A percentile compares a stretch with the other conserved stretches of the same genome.
Conservation (phyloP, 1,284 basidiomycete species). For the Porogramme epimiltina region DNA sequence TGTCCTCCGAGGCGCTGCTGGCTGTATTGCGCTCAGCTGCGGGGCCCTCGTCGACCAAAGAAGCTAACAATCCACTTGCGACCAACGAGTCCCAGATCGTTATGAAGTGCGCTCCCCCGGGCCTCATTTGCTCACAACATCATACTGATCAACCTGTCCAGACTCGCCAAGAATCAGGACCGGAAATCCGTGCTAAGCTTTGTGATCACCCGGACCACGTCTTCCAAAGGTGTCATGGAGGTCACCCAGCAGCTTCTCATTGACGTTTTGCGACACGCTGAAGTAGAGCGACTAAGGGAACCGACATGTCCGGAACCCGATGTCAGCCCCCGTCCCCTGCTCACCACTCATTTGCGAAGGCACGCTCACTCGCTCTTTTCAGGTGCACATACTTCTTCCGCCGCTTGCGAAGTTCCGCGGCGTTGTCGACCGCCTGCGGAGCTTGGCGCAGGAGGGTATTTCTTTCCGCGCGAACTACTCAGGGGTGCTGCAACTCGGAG, state of each 20-base stretch:
- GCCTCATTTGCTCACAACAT: background rate
- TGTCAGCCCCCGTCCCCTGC: conserved; percentile 42
- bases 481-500: conserved; percentile 67
- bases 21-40: conserved; percentile 71
- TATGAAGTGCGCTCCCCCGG: conserved; percentile 55
- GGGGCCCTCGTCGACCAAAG: conserved; percentile 19
- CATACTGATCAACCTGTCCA: conserved; percentile 1
- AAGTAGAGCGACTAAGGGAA: conserved; percentile 75
- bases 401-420: conserved; percentile 77
- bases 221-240: conserved; percentile 54
- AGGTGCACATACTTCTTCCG: conserved; percentile 86
- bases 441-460: conserved; percentile 73
- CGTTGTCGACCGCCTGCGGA: conserved; percentile 74
- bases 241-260: conserved; percentile 76
- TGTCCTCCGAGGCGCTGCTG: conserved; percentile 75
- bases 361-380: background rate
- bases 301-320: conserved; percentile 89
- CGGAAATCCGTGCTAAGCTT: conserved; percentile 74
- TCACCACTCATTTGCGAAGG: background rate
- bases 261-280: conserved; percentile 73
- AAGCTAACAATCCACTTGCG: conserved; percentile 12
- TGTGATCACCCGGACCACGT: conserved; percentile 63
- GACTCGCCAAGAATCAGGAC: conserved; percentile 78
- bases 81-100: conserved; percentile 55
- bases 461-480: conserved; percentile 68